Conservation (phyloP, 2,329 filamentous ascomycete species). For the Claviceps pazoutovae region DNA sequence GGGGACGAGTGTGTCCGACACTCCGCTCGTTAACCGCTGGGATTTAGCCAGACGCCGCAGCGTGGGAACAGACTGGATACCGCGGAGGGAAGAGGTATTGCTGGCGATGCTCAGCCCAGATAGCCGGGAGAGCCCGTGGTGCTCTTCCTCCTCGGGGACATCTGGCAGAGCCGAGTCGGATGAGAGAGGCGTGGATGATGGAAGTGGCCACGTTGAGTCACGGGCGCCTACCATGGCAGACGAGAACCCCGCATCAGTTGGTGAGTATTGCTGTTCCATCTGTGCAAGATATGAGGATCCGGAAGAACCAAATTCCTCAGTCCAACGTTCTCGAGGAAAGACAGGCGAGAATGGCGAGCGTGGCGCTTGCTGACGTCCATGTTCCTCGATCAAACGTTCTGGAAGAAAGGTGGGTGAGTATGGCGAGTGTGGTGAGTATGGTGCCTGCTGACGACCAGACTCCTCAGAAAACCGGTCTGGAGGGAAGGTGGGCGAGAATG, state of each 20-base stretch:
- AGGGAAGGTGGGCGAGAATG: conserved; percentile 20
- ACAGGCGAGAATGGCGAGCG: conserved; percentile 23
- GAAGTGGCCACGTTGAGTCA: conserved; percentile 28
- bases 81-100: conserved; percentile 37
- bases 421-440: conserved; percentile 14
- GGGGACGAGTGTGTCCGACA: conserved; percentile 37
- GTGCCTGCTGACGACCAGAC: neutral
- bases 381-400: conserved; percentile 6
- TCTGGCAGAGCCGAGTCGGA: conserved; percentile 37
- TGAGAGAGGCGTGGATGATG: conserved; percentile 11
- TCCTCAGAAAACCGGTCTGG: conserved; percentile 7
- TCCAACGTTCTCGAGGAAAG: conserved; percentile 9
- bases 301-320: neutral
- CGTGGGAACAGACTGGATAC: conserved; percentile 41
- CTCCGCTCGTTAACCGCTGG: conserved; percentile 31
- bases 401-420: conserved; percentile 18
- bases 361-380: neutral
- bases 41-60: conserved; percentile 30
- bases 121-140: conserved; percentile 21
- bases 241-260: conserved; percentile 12
- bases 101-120: conserved; percentile 32
- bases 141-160: conserved; percentile 51
- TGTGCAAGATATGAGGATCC: neutral
- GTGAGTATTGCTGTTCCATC: neutral
- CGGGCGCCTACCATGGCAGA: conserved; percentile 30